Evolutionary conservation across 345 rosid species (phyloP), one percentile per base, ranked within the genome.

Genomic region (Conringia planisiliqua): DNA sequence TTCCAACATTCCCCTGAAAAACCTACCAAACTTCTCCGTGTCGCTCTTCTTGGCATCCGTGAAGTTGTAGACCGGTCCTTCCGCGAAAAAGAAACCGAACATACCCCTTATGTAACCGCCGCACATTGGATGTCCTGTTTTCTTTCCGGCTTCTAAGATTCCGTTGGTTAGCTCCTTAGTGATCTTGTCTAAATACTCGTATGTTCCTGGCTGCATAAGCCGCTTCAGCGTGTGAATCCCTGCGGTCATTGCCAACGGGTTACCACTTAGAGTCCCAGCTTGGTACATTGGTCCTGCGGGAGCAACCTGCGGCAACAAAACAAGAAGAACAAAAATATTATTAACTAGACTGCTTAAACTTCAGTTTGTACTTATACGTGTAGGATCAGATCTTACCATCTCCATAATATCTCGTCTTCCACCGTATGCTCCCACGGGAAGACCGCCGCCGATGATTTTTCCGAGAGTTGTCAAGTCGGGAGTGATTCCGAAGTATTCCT

Each of bases 281-380:
- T 95, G 96, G 83, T 95, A 95, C 97, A 95, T 89, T 5, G 98
- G 97, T 77, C 99, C 98, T 20, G 98, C 98, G 0, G 99, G 97
- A 38, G 99, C 98, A 76, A 92, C 81, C 81, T 77, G 39, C 20
- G 42, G 50, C n/a, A 5, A n/a, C n/a, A 20, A 32, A 38, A 58
- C 0, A 47, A 18, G 4, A 70, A 43, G 1, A 33, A 36, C 24
- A 33, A 6, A 47, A 8, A 12, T 36, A 10, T 50, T 40, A 29
- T 20, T 6, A 30, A 62, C 52, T n/a, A 63, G 38, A 63, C 10
- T 38, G 47, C 27, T 35, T 60, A 8, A 60, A 16, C 3, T 32
- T 9, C 4, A 5, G 62, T 26, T 52, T 0, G 0, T 18, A 12
- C 4, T 0, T 26, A 0, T n/a, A 20, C 3, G 62, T 16, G 13